Conservation (phyloP, 306 rosid species). For the Lupinus albus region DNA sequence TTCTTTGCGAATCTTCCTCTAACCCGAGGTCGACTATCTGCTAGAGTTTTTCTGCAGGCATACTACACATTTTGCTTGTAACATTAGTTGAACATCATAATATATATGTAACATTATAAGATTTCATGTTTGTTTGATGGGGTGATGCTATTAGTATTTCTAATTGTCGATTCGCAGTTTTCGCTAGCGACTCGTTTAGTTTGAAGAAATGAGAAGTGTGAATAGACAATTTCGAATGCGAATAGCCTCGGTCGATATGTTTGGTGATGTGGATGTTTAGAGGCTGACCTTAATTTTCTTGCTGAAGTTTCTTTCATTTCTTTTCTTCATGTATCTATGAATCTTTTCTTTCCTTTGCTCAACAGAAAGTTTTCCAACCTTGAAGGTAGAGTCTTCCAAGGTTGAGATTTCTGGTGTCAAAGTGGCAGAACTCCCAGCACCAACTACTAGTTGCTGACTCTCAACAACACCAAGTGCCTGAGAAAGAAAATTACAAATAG, state of each 20-base stretch:
- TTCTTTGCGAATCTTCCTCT: conserved; percentile 97
- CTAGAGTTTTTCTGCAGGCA: conserved; percentile 95
- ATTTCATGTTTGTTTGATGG: conserved; percentile 19
- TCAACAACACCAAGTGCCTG: conserved; percentile 67
- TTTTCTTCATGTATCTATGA: conserved; percentile 94
- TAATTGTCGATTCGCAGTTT: neutral
- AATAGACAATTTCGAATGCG: neutral
- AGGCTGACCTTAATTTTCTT: conserved; percentile 85
- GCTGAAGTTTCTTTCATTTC: conserved; percentile 96
- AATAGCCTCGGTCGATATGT: neutral
- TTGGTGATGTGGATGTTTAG: conserved; percentile 4
- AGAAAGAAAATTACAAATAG: neutral
- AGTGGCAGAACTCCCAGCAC: conserved; percentile 60
- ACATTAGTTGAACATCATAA: conserved; percentile 38
- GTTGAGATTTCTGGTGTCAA: conserved; percentile 75
- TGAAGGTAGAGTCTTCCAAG: conserved; percentile 75
- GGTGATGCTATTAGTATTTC: neutral
- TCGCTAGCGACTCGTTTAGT: neutral
- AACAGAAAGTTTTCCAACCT: conserved; percentile 87
- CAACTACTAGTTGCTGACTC: conserved; percentile 68
- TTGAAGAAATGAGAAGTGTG: neutral
- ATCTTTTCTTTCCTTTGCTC: conserved; percentile 95
- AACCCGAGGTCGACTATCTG: conserved; percentile 97
- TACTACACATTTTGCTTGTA: conserved; percentile 61
- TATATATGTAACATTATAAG: conserved; percentile 16